Evolutionary conservation across 2,329 filamentous ascomycete genomes (phyloP), one percentile per base, ranked within the genome.

Genomic region (Aspergillus jensenii): DNA sequence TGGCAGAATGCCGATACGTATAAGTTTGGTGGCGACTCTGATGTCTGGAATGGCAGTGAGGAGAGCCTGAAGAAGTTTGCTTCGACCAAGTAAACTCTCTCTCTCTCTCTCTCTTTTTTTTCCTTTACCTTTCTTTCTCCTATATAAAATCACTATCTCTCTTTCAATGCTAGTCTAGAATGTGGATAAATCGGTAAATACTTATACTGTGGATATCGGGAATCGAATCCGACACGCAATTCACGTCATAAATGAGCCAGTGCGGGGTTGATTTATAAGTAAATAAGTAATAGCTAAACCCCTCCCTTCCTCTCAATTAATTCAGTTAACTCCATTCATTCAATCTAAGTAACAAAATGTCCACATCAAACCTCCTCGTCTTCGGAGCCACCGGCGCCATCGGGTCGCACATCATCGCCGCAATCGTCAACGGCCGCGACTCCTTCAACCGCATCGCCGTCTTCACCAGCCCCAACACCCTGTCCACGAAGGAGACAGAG

Each of bases 391-490:
- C 65, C 3, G 66, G 67, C 23, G 59, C 62, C 37, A 60, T 68
- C 6, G 67, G 67, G 45, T 31, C 49, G 4, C 79, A 79, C 66
- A 85, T 86, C 63, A 73, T 78, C 3, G 64, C 76, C 12, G 77
- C 81, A n/a, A 76, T 86, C 40, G 66, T 84, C 41, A 64, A 73
- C 19, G 74, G 74, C 7, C 78, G 79, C 52, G 72, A 76, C 4
- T 82, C 84, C 62, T 85, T 86, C 66, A 69, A 74, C 54, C 78
- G 76, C 46, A 74, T 88, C 46, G 80, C 75, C 6, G 78, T 88
- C 49, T 85, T 84, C 69, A 88, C 86, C 1, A 86, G 84, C 6
- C 65, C 76, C 9, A 74, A 73, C 48, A 84, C 82, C 0, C 73
- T 78, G n/a, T 67, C 78, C 48, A 76, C 72, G 9, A 88, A 88